Conservation (phyloP, 1,284 basidiomycete species). For the Austropuccinia psidii region DNA sequence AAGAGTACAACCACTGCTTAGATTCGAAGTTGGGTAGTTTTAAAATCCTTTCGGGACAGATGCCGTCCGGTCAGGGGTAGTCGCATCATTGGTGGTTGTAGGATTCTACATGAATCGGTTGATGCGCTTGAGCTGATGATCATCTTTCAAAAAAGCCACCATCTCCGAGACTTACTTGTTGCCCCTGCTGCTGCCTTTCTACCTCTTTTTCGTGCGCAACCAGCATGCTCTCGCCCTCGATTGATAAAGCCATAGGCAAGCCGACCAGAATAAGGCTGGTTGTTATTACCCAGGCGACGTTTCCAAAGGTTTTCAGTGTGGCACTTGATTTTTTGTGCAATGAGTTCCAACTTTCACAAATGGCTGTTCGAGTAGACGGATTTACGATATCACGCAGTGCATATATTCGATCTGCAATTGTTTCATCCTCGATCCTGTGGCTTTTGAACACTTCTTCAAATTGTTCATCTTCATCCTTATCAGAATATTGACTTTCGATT, state of each 20-base stretch:
- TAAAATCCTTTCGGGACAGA: too few relatives aligned
- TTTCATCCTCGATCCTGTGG: conserved; percentile 53
- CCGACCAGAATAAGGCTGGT: conserved; percentile 89
- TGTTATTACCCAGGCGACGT: conserved; percentile 86
- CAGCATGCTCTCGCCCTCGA: conserved; percentile 93
- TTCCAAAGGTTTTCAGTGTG: conserved; percentile 67
- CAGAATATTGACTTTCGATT: conserved; percentile 36
- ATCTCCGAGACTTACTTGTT: conserved; percentile 63
- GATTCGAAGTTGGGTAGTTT: too few relatives aligned
- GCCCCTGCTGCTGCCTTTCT: conserved; percentile 78
- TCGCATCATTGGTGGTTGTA: too few relatives aligned
- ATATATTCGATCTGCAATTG: conserved; percentile 75
- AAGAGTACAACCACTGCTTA: too few relatives aligned
- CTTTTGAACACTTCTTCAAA: conserved; percentile 33
- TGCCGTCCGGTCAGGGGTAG: too few relatives aligned
- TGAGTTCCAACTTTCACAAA: conserved; percentile 57
- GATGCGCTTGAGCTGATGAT: too few relatives aligned
- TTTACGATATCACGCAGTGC: conserved; percentile 94
- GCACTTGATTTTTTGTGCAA: conserved; percentile 56
- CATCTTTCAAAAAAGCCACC: too few relatives aligned
- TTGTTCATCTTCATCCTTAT: conserved; percentile 37
- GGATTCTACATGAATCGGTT: too few relatives aligned
- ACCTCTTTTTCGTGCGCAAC: conserved; percentile 92
- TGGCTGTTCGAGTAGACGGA: conserved; percentile 69
- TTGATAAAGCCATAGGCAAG: conserved; percentile 78